Evolutionary conservation across 2,329 filamentous ascomycete genomes (phyloP), one percentile per base, ranked within the genome.

Genomic region (Aspergillus spinulosporus): DNA sequence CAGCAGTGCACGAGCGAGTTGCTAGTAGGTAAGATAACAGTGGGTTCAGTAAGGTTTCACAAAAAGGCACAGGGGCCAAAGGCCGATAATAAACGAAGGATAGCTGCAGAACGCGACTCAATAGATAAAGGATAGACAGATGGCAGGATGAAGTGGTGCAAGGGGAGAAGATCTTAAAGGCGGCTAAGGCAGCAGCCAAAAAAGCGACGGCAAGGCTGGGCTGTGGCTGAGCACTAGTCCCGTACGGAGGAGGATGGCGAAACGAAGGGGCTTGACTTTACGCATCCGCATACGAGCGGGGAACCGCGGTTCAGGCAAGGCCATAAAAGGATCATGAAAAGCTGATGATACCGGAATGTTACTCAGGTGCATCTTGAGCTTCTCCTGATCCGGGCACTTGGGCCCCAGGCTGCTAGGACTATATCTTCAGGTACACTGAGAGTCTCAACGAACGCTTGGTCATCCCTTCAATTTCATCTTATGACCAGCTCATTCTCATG

Each of bases 111-210:
- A 26, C 12, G 15, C 28, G 39, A 32, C 40, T 39, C 53, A 32
- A 40, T 45, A 46, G 49, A 46, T 28, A 52, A 56, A 56, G 51
- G 43, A 56, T n/a, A 40, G 39, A 14, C 58, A 45, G 44, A 59
- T 42, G 7, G 39, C 57, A 54, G 51, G 32, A 7, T 52, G 55
- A 49, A 56, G 54, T 49, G 52, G 49, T 57, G 42, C 56, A 57
- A 48, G 47, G 45, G 49, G 48, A 39, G 21, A 43, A 57, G 56
- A 49, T 48, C 54, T 61, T 53, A 47, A 34, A 28, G 28, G 21
- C 26, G 44, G 48, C 51, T 47, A 64, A 64, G 62, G 62, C 62
- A 63, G 60, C 62, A 65, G 57, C 63, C 21, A 58, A 64, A 56
- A 60, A 54, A 39, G 54, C 49, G 46, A 11, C 34, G 21, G 21